Percentiles rank a stretch among this genome's conserved stretches.
Evolutionary conservation across 257 asterid genomes (phyloP).

Genomic region (Hygrophila difformis): DNA sequence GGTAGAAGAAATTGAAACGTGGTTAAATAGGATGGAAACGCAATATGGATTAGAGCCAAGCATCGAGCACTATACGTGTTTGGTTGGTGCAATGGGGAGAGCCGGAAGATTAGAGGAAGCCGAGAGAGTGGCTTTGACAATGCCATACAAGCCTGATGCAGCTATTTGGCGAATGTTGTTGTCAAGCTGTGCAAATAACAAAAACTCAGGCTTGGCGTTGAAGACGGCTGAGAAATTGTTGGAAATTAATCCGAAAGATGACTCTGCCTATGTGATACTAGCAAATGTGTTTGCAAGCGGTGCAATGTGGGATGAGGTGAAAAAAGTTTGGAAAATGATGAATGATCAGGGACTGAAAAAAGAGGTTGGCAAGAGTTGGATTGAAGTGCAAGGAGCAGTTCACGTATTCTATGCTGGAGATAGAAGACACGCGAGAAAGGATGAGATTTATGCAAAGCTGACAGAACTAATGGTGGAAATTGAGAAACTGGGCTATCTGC

Average conservation of each 20-base stretch:
- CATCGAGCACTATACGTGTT: slow-evolving; percentile 75
- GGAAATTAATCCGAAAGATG: slow-evolving; percentile 57
- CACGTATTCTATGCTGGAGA: slow-evolving; percentile 71
- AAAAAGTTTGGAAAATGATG: slow-evolving; percentile 52
- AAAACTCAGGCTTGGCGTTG: slow-evolving; percentile 30
- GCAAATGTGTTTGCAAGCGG: slow-evolving; percentile 47
- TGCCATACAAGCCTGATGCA: slow-evolving; percentile 74
- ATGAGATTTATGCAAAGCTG: slow-evolving; percentile 54
- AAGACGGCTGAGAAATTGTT: slow-evolving; percentile 51
- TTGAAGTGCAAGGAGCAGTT: slow-evolving; percentile 46
- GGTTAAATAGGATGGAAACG: slow-evolving; percentile 49
- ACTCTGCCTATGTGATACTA: slow-evolving; percentile 67
- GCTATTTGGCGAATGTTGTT: slow-evolving; percentile 68
- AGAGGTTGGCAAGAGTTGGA: slow-evolving; percentile 74
- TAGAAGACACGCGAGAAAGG: slow-evolving; percentile 36
- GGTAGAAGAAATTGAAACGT: slow-evolving; percentile 44
- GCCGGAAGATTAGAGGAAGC: slow-evolving; percentile 62
- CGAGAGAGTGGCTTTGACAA: slow-evolving; percentile 43
- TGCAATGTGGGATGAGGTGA: slow-evolving; percentile 59
- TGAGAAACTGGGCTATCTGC: slow-evolving; percentile 57
- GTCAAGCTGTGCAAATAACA: slow-evolving; percentile 29
- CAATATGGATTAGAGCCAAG: slow-evolving; percentile 41
- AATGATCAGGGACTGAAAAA: slow-evolving; percentile 47
- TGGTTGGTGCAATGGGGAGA: slow-evolving; percentile 56
- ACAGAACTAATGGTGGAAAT: slow-evolving; percentile 39